Percentiles rank a stretch among this genome's conserved stretches.
phyloP scores from a whole-genome alignment of 2,329 filamentous ascomycete genomes.

The Chaetomiaceae sp. region DNA sequence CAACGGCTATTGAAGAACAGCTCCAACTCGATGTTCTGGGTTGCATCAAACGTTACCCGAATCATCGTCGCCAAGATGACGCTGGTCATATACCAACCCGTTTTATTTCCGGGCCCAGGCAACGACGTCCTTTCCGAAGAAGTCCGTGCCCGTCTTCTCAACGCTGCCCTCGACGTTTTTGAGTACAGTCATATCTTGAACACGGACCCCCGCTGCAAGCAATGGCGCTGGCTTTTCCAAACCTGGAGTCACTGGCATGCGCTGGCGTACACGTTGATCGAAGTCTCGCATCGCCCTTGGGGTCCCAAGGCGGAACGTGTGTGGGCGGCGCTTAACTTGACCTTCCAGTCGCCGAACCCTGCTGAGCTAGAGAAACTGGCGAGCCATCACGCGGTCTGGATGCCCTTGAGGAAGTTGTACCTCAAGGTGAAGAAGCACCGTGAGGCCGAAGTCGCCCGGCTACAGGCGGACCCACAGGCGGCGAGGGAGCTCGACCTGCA shows the following conservation, averaged over 20 bases:
- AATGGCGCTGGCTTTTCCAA: conserved; percentile 57
- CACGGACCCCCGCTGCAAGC: conserved; percentile 42
- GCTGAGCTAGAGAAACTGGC: conserved; percentile 43
- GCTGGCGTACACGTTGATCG: conserved; percentile 52
- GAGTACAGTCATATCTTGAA: conserved; percentile 55
- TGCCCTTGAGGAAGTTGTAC: conserved; percentile 53
- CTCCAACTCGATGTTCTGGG: conserved; percentile 48
- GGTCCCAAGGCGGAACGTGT: conserved; percentile 43
- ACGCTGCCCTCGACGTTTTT: conserved; percentile 50
- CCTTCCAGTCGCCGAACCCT: conserved; percentile 33
- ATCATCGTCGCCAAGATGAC: conserved; percentile 53
- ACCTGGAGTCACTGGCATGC: conserved; percentile 58
- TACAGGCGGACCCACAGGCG: conserved; percentile 46
- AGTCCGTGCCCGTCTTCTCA: conserved; percentile 37
- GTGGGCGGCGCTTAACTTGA: conserved; percentile 41
- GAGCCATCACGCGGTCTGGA: conserved; percentile 47
- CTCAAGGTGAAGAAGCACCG: conserved; percentile 49
- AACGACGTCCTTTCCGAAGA: conserved; percentile 33
- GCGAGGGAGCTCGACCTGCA: conserved; percentile 47
- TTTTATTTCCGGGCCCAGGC: conserved; percentile 40
- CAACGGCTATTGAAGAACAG: conserved; percentile 50
- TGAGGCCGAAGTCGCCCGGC: conserved; percentile 45
- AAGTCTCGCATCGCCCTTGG: conserved; percentile 44
- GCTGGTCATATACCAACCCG: conserved; percentile 50
- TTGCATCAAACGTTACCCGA: conserved; percentile 44